Percentiles rank a stretch among this genome's conserved stretches.
Conservation (phyloP, 140 eudicot genomes). For the Oenanthe javanica region DNA sequence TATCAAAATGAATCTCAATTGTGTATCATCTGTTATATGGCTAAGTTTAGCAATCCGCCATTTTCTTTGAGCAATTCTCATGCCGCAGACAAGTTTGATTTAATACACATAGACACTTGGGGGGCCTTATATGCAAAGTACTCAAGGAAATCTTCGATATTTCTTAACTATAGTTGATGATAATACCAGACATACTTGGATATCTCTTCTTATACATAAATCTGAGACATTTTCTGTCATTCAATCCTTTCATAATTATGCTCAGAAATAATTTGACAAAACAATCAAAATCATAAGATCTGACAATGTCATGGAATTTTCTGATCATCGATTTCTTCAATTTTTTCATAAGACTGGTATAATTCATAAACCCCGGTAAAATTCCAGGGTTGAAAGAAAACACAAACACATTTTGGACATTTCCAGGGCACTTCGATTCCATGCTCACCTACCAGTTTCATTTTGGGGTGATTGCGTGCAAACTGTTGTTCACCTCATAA, state of each 20-base stretch:
- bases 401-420: too few species aligned
- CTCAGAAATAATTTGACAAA: too few species aligned
- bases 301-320: neutral
- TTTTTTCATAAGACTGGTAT: neutral
- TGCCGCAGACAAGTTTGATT: neutral
- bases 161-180: neutral
- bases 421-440: too few species aligned
- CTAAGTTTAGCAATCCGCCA: too few species aligned
- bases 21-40: too few species aligned
- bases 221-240: neutral
- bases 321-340: neutral
- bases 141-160: neutral
- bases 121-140: neutral
- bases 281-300: neutral
- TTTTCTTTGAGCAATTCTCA: neutral
- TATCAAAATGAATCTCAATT: too few species aligned
- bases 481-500: too few species aligned
- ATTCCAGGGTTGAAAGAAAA: too few species aligned
- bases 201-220: neutral
- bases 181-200: neutral
- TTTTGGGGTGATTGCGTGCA: too few species aligned
- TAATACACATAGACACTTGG: neutral
- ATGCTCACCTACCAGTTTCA: too few species aligned
- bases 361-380: too few species aligned
- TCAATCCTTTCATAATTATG: neutral